Conservation (phyloP, 306 rosid species). For the Lathyrus tuberosus region DNA sequence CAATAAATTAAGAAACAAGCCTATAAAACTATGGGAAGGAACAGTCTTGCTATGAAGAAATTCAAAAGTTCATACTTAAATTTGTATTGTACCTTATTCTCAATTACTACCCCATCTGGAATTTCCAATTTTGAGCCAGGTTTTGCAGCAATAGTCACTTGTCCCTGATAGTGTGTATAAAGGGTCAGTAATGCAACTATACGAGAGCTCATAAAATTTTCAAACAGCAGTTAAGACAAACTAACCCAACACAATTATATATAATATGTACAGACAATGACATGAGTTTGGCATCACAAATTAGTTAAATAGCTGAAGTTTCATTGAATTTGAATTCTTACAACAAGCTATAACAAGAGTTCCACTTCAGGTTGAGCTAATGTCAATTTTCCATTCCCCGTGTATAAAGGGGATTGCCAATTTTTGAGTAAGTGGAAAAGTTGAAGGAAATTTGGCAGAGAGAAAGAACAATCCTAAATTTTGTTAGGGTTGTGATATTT, state of each 20-base stretch:
- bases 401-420: slow-evolving; percentile 4
- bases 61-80: slow-evolving; percentile 10
- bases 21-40: slow-evolving; percentile 1
- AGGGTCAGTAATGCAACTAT: slow-evolving; percentile 18
- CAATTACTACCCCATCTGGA: slow-evolving; percentile 63
- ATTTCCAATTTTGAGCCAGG: slow-evolving; percentile 71
- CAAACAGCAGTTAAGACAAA: neutral
- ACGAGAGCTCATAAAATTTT: neutral
- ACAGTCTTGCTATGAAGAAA: neutral
- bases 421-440: neutral
- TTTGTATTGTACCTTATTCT: slow-evolving; percentile 56
- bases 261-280: slow-evolving; percentile 2
- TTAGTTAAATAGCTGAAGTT: neutral
- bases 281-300: neutral
- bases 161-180: slow-evolving; percentile 57
- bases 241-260: slow-evolving; percentile 15
- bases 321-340: slow-evolving; percentile 26
- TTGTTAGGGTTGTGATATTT: neutral
- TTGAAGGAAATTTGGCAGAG: slow-evolving; percentile 11
- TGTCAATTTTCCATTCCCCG: slow-evolving; percentile 6
- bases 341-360: slow-evolving; percentile 5
- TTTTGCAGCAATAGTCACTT: slow-evolving; percentile 60
- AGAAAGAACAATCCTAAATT: neutral
- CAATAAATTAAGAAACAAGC: slow-evolving; percentile 6
- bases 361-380: slow-evolving; percentile 15